Conservation (phyloP, 129 eudicot genomes). For the Mikania micrantha region DNA sequence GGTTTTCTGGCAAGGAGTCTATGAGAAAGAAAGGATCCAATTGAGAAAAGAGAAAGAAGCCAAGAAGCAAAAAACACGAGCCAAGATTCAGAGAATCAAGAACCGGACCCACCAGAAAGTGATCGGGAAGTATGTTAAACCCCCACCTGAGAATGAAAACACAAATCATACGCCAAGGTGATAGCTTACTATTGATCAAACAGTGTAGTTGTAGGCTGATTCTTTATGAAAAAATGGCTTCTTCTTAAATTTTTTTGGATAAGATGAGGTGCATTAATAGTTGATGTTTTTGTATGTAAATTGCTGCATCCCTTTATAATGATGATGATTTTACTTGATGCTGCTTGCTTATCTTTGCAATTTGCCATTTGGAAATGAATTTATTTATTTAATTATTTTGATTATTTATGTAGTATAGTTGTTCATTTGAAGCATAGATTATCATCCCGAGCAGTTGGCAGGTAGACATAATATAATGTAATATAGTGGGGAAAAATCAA, state of each 20-base stretch:
- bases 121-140: conserved; percentile 76
- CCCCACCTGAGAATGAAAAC: conserved; percentile 35
- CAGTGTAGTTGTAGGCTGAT: conserved; percentile 27
- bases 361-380: no score
- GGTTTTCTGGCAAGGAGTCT: conserved; percentile 79
- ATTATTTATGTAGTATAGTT: no score
- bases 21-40: conserved; percentile 62
- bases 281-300: conserved; percentile 18
- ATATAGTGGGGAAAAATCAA: no score
- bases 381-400: no score
- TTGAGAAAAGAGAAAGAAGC: conserved; percentile 49
- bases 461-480: no score
- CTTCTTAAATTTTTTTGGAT: conserved; percentile 11
- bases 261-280: conserved; percentile 13
- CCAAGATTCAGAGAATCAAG: conserved; percentile 57
- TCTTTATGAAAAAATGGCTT: conserved; percentile 14
- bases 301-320: conserved; percentile 1
- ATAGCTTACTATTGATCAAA: background rate
- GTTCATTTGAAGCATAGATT: no score
- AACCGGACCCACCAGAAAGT: conserved; percentile 60
- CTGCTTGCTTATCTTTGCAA: no score
- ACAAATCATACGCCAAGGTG: no score
- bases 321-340: background rate
- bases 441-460: no score
- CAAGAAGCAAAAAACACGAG: conserved; percentile 58